Conservation (phyloP, 2,329 filamentous ascomycete genomes). For the Sporothrix phasma region DNA sequence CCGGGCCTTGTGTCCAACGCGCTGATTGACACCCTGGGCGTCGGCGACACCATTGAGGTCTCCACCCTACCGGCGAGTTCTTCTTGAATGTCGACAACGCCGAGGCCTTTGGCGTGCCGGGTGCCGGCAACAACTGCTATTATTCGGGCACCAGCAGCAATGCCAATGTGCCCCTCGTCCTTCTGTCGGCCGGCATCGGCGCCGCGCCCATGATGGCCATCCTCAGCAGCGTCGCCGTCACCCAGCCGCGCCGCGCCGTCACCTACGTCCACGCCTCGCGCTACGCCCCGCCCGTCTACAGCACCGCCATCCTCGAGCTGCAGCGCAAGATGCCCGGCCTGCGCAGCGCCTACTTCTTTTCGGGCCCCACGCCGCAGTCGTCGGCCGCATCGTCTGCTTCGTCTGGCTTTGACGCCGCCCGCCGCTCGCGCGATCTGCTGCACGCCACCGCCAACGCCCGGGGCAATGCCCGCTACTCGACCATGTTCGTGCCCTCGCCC, state of each 20-base stretch:
- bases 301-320: conserved; percentile 39
- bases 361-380: conserved; percentile 23
- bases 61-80: conserved; percentile 59
- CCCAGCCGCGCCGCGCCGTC: conserved; percentile 37
- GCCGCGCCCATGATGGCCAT: conserved; percentile 52
- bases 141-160: conserved; percentile 9
- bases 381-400: not conserved
- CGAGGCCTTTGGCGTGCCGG: conserved; percentile 42
- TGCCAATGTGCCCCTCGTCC: conserved; percentile 41
- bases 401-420: not conserved
- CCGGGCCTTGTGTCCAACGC: conserved; percentile 61
- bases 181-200: conserved; percentile 53
- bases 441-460: not conserved
- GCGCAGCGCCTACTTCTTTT: conserved; percentile 40
- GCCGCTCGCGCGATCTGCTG: conserved; percentile 4
- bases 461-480: not conserved
- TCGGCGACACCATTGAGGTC: conserved; percentile 53
- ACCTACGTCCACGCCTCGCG: conserved; percentile 52
- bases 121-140: conserved; percentile 35
- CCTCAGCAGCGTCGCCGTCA: conserved; percentile 42
- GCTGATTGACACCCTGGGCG: conserved; percentile 50
- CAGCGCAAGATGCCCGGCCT: conserved; percentile 28
- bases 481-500: not conserved
- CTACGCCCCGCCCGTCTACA: conserved; percentile 41
- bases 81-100: conserved; percentile 37